Evolutionary conservation across 768 basidiomycete species (phyloP).

Genomic region (Phylloporus scabripes): DNA sequence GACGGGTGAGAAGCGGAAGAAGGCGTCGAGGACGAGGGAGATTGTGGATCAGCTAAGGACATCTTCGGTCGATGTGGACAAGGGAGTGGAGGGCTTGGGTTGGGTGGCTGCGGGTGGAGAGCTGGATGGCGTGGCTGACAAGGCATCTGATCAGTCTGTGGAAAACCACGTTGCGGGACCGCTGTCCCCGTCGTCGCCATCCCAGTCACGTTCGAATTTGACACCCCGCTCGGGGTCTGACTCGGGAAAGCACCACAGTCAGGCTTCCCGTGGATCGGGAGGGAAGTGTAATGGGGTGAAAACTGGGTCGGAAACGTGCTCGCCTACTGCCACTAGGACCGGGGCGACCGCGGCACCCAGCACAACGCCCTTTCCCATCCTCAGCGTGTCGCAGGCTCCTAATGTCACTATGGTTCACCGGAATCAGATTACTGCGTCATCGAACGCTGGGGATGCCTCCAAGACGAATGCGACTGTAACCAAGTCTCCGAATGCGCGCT

Average conservation of each 20-base stretch:
- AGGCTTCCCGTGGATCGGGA: not conserved
- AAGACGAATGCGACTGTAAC: slow-evolving; percentile 7
- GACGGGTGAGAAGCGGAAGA: slow-evolving; percentile 19
- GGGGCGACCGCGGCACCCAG: not conserved
- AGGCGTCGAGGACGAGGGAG: slow-evolving; percentile 25
- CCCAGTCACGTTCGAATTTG: slow-evolving; percentile 1
- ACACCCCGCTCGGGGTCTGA: not conserved
- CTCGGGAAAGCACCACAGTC: not conserved
- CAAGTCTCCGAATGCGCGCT: slow-evolving; percentile 4
- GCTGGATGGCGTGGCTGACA: slow-evolving; percentile 2
- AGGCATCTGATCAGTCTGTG: slow-evolving; percentile 3
- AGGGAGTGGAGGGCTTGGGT: slow-evolving; percentile 8
- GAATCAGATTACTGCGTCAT: not conserved
- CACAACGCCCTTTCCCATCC: slow-evolving; percentile 20
- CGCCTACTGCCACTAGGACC: not conserved
- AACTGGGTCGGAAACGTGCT: not conserved
- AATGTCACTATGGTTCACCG: not conserved
- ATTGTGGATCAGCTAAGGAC: slow-evolving; percentile 26
- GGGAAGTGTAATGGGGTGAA: not conserved
- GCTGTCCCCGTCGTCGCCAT: not conserved
- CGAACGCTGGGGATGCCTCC: not conserved
- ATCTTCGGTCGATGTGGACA: slow-evolving; percentile 21
- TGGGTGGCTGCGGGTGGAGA: slow-evolving; percentile 14
- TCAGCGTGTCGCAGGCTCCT: slow-evolving; percentile 10
- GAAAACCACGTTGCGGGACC: slow-evolving; percentile 2